These are phyloP conservation scores for Gigaspora rosea DNA, from an alignment of 192 early-diverging fungal genomes.

Conservation along the genomic window DNA sequence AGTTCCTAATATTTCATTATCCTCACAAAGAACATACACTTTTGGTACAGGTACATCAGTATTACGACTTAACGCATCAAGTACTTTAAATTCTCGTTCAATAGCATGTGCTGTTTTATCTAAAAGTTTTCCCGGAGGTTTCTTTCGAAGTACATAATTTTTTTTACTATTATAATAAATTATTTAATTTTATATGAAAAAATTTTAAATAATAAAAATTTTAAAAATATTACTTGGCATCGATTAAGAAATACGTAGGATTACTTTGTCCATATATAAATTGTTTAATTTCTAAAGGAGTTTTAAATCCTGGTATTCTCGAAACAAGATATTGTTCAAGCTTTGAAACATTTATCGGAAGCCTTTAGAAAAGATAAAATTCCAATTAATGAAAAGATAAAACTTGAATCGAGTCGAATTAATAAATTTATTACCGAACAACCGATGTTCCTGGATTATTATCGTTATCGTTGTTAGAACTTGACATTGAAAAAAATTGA, in stretches of 20 bases:
- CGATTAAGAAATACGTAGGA: constrained; percentile 87
- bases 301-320: constrained; percentile 52
- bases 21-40: constrained; percentile 87
- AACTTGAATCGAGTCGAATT: not conserved
- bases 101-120: constrained; percentile 89
- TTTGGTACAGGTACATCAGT: constrained; percentile 87
- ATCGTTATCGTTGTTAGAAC: not conserved
- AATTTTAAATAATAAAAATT: not conserved
- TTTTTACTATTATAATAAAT: constrained; percentile 50
- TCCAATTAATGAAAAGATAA: not conserved
- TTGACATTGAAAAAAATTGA: not conserved
- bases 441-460: constrained; percentile 17
- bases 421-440: constrained; percentile 21
- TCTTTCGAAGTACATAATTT: constrained; percentile 86
- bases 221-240: constrained; percentile 54
- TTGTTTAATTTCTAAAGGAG: constrained; percentile 75
- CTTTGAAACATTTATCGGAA: constrained; percentile 59
- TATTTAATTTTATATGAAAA: not conserved
- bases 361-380: constrained; percentile 33
- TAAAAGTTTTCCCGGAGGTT: constrained; percentile 83
- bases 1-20: constrained; percentile 80
- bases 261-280: constrained; percentile 94
- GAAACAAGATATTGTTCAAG: constrained; percentile 64
- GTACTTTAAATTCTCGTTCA: constrained; percentile 85
- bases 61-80: constrained; percentile 72